Evolutionary conservation across 148 eudicot species (phyloP).

Genomic region (Selenicereus undatus): DNA sequence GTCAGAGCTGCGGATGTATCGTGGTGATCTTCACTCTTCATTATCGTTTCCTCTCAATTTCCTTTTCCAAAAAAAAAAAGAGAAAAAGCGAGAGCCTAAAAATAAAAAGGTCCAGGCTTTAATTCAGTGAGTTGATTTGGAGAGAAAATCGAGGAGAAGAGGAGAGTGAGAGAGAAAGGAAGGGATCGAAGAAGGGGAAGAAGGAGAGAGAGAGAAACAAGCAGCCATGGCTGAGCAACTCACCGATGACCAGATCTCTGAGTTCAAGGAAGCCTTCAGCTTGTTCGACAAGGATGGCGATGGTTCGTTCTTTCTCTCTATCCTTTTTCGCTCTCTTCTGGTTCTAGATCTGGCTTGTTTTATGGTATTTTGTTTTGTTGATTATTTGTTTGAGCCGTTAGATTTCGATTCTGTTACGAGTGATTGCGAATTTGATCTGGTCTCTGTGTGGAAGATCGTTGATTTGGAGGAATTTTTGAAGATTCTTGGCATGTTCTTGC

Average conservation of each 20-base stretch:
- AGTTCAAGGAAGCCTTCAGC: conserved; percentile 69
- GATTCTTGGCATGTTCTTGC: not conserved
- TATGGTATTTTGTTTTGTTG: not conserved
- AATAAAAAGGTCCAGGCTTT: not conserved
- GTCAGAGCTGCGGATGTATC: not conserved
- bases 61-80: not conserved
- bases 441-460: not conserved
- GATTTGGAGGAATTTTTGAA: not conserved
- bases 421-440: not conserved
- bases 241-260: conserved; percentile 66
- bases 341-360: not conserved
- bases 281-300: conserved; percentile 66
- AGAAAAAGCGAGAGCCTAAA: not conserved
- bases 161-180: not conserved
- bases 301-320: conserved; percentile 32
- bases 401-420: not conserved
- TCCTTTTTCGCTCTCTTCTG: conserved; percentile 1
- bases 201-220: not conserved
- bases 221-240: conserved; percentile 50
- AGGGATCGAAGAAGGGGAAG: not conserved
- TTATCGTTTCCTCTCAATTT: not conserved
- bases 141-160: conserved; percentile 5
- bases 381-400: not conserved
- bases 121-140: conserved; percentile 5
- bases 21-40: not conserved